A percentile compares a stretch with the other conserved stretches of the same genome.
Conservation (phyloP, 106 monocot genomes). For the Dactylorhiza incarnata region DNA sequence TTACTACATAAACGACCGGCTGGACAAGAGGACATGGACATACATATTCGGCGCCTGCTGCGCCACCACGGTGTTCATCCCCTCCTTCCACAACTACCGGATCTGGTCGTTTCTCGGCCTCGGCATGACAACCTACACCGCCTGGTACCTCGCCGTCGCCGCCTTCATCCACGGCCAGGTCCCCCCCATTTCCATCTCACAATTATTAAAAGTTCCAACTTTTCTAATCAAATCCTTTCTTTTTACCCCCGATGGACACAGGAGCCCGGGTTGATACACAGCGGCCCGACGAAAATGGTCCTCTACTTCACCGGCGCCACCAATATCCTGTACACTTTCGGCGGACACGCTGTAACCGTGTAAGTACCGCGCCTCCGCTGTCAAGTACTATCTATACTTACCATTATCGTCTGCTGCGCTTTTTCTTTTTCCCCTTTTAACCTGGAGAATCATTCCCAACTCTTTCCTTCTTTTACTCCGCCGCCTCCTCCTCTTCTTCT, state of each 20-base stretch:
- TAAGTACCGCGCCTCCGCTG: slow-evolving; percentile 18
- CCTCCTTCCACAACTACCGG: slow-evolving; percentile 86
- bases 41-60: slow-evolving; percentile 93
- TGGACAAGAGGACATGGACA: slow-evolving; percentile 90
- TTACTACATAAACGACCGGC: slow-evolving; percentile 77
- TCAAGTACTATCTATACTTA: neutral
- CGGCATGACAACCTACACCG: slow-evolving; percentile 87
- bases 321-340: slow-evolving; percentile 93
- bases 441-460: neutral
- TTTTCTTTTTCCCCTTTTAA: neutral
- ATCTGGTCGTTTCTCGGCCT: slow-evolving; percentile 89
- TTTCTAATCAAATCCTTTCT: neutral
- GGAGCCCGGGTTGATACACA: slow-evolving; percentile 43
- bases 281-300: slow-evolving; percentile 58
- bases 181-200: neutral
- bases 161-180: slow-evolving; percentile 72
- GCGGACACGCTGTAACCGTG: slow-evolving; percentile 93
- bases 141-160: slow-evolving; percentile 81
- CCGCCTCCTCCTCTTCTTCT: neutral
- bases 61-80: slow-evolving; percentile 82
- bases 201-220: neutral
- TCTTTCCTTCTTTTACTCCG: neutral
- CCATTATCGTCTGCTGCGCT: neutral
- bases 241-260: slow-evolving; percentile 9
- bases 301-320: slow-evolving; percentile 97